Base-by-base conservation (phyloP, 73 alveolate genomes). In the Paramecium bursaria region DNA sequence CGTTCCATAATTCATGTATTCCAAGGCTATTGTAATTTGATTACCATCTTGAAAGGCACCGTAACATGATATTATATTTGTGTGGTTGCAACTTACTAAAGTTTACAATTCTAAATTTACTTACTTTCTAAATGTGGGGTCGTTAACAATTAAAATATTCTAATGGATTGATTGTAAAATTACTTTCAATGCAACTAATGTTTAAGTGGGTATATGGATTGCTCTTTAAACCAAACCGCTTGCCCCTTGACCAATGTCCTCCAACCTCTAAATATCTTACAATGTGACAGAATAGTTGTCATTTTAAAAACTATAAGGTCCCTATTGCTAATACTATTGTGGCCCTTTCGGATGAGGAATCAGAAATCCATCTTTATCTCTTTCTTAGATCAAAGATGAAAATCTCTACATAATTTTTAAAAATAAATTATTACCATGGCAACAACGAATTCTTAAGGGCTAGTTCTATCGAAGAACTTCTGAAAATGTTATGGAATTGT, bases 1-100 rank as follows among this genome's bases (percentile, higher is more conserved):
- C 3, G 98, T 87, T 15, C 99, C 99, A 76, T 85, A 91, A 92
- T 96, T 98, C 99, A 96, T 96, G 86, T 86, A 96, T 88, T 96
- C 99, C 85, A 96, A 79, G 0, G 95, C 96, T 31, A 96, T 95
- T 73, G 95, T 91, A 6, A 96, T 94, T 49, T 73, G 55, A 33
- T 95, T 94, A 31, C 95, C 94, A 53, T 94, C 86, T 44, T 93
- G 74, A 85, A 89, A 93, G 10, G 99, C 95, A 4, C 99, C 99
- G 87, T 95, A 96, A 14, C 95, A 93, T 50, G 92, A 61, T 0
- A 95, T 94, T 6, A 96, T 92, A 74, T 95, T 91, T 54, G 92
- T 97, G 87, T 94, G 91, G 39, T 95, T 91, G 31, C 98, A 93
- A 23, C 86, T 87, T 35, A 88, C 92, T 11, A 93, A 80, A 3